These are phyloP conservation scores for Avicennia marina DNA, from an alignment of 257 asterid genomes.

Conservation along the genomic window DNA sequence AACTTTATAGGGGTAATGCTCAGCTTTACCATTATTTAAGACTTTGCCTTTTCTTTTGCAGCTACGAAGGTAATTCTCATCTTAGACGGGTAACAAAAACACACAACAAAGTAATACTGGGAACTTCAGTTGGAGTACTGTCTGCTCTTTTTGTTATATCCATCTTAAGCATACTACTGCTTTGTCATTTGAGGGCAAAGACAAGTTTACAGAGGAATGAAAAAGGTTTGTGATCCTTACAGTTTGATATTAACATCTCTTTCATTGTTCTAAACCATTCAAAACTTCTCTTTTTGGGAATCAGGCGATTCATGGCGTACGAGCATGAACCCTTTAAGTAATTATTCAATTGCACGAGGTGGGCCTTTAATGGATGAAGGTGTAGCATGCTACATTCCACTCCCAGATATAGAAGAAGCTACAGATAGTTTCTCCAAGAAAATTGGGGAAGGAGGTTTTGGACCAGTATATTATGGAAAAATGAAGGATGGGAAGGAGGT, in stretches of 20 bases:
- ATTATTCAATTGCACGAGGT: slow-evolving; percentile 51
- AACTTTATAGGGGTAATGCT: not conserved
- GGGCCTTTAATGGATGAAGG: slow-evolving; percentile 85
- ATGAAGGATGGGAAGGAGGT: slow-evolving; percentile 87
- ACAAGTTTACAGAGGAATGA: slow-evolving; percentile 30
- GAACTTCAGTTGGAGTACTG: slow-evolving; percentile 52
- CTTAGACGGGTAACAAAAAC: slow-evolving; percentile 38
- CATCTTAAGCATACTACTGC: slow-evolving; percentile 42
- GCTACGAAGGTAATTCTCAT: slow-evolving; percentile 73
- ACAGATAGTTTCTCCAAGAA: slow-evolving; percentile 57
- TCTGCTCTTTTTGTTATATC: slow-evolving; percentile 54
- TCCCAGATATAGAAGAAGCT: slow-evolving; percentile 75
- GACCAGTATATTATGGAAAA: slow-evolving; percentile 91
- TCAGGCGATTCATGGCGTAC: slow-evolving; percentile 58
- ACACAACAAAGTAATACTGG: slow-evolving; percentile 44
- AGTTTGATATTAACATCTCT: not conserved
- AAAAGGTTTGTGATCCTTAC: slow-evolving; percentile 32
- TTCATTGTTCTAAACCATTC: slow-evolving; percentile 2
- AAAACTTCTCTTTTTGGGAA: slow-evolving; percentile 5
- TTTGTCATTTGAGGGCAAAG: slow-evolving; percentile 44
- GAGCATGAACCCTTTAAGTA: slow-evolving; percentile 43
- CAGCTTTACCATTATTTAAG: slow-evolving; percentile 8
- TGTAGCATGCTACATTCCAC: slow-evolving; percentile 79
- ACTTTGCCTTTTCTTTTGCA: slow-evolving; percentile 24
- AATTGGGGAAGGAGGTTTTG: slow-evolving; percentile 95